Base-by-base conservation (phyloP, 768 basidiomycete genomes). In the Daedalea quercina region DNA sequence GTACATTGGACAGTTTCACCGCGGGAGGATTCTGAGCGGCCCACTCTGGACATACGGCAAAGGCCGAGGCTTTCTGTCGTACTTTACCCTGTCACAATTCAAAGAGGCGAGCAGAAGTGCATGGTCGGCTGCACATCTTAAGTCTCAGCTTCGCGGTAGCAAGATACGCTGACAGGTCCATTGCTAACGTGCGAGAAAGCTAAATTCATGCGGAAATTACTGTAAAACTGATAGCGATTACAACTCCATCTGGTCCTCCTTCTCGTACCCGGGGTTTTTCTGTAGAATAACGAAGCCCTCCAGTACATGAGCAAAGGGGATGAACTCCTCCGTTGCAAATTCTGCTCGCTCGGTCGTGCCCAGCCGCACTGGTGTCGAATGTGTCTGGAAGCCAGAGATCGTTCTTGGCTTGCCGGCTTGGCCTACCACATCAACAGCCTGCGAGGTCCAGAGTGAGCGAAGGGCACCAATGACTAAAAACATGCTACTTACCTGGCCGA, bases 381-480 rank as follows among this genome's bases (percentile, higher is more conserved):
- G 94, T 15, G 96, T 99, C 70, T 97, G 95, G 90, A 99, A 98
- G 35, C 93, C 93, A 23, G 91, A 93, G 58, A 96, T 96, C 47
- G 93, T 94, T 55, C 92, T 79, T 56, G 96, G 91, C 69, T 97
- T 98, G 40, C 96, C 96, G 0, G 96, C 96, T 71, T 97, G 90
- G 15, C 95, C 96, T 45, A 99, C 90, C 46, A 96, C 92, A 63
- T 99, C 95, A 58, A 98, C 87, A 3, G 96, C 96, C 82, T 95
- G 69, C 26, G 60, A 3, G 17, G 7, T 3, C 4, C n/a, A 31
- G 28, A 8, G 23, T 28, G 22, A 47, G 13, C 28, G 9, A 12
- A 9, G 19, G 13, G 8, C 41, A n/a, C n/a, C 15, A 28, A 46
- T 20, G 17, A 37, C n/a, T 19, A 47, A 4, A 41, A 53, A 12